Evolutionary conservation across 768 basidiomycete species (phyloP), one percentile per base, ranked within the genome.

Genomic region (Lactarius evosmus): DNA sequence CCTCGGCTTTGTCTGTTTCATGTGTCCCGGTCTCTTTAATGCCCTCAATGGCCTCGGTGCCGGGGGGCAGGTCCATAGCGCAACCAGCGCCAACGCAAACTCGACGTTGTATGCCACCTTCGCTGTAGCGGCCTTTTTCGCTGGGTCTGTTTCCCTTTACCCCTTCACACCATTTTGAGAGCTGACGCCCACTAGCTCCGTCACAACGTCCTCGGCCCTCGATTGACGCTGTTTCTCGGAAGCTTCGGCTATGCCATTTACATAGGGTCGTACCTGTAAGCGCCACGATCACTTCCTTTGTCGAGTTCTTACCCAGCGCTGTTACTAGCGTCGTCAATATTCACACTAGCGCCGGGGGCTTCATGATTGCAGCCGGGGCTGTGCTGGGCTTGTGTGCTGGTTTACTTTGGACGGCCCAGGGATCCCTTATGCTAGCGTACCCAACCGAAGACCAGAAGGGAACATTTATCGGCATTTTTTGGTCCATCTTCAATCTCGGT

Each of bases 381-480:
- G 70, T 89, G 60, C 84, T 92, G 19, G 91, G 91, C 19, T 66
- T 91, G 55, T 89, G 87, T 69, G 91, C 83, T 16, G 82, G 79
- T 17, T 70, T 93, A 50, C 76, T 93, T 8, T 93, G 91, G 91
- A 87, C 90, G 0, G 88, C 90, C 0, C 91, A 93, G 70, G 92
- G 90, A n/a, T 86, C 84, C 19, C 76, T 93, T 63, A 92, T 93
- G 85, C 75, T 94, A 74, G 84, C 89, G 5, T 93, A 93, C 73
- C 88, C 91, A 0, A 91, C 88, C 0, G 91, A 93, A 72, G 70
- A 74, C 52, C 83, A 93, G 72, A 93, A 93, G 73, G 91, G 91
- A 17, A 77, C 75, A 34, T 92, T 81, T 74, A 91, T 93, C 57
- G 86, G 82, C 44, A 83, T 91, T 52, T 93, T 93, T 76, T 93